Evolutionary conservation across 2,329 filamentous ascomycete genomes (phyloP).

Genomic region (Calonectria ilicicola): DNA sequence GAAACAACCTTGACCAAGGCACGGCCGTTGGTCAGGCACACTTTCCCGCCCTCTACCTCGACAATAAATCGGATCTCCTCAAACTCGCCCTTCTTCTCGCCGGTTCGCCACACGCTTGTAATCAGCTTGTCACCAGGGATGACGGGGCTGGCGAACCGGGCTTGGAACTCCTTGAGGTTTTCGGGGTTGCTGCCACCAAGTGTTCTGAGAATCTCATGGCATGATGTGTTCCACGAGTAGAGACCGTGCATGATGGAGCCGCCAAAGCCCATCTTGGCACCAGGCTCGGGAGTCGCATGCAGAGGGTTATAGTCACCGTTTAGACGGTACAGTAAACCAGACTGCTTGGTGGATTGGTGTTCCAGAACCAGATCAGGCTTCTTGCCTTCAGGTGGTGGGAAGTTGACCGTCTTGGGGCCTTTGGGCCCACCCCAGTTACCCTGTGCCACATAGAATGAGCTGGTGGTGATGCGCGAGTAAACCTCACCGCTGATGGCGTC

Average conservation of each 20-base stretch:
- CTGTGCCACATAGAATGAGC: slow-evolving; percentile 84
- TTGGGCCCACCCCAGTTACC: slow-evolving; percentile 90
- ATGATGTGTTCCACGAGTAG: slow-evolving; percentile 86
- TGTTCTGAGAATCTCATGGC: slow-evolving; percentile 78
- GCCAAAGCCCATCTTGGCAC: slow-evolving; percentile 90
- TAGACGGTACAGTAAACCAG: slow-evolving; percentile 82
- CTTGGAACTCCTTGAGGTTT: slow-evolving; percentile 90
- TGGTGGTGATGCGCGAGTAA: slow-evolving; percentile 77
- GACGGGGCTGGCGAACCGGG: slow-evolving; percentile 87
- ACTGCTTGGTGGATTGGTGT: slow-evolving; percentile 78
- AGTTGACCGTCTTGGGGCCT: slow-evolving; percentile 83
- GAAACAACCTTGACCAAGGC: slow-evolving; percentile 77
- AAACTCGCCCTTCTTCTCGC: slow-evolving; percentile 72
- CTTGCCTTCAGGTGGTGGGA: slow-evolving; percentile 79
- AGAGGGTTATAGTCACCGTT: slow-evolving; percentile 97
- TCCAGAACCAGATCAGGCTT: slow-evolving; percentile 79
- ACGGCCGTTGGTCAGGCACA: slow-evolving; percentile 87
- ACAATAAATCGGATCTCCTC: slow-evolving; percentile 89
- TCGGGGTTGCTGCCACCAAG: slow-evolving; percentile 82
- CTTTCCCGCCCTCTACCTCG: slow-evolving; percentile 82
- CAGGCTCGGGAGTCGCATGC: slow-evolving; percentile 87
- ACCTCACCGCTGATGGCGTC: slow-evolving; percentile 76
- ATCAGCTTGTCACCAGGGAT: slow-evolving; percentile 85
- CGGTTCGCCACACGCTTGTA: slow-evolving; percentile 84
- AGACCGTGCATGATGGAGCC: slow-evolving; percentile 91